phyloP scores from a whole-genome alignment of 2,329 filamentous ascomycete species.

The Claviceps arundinis region DNA sequence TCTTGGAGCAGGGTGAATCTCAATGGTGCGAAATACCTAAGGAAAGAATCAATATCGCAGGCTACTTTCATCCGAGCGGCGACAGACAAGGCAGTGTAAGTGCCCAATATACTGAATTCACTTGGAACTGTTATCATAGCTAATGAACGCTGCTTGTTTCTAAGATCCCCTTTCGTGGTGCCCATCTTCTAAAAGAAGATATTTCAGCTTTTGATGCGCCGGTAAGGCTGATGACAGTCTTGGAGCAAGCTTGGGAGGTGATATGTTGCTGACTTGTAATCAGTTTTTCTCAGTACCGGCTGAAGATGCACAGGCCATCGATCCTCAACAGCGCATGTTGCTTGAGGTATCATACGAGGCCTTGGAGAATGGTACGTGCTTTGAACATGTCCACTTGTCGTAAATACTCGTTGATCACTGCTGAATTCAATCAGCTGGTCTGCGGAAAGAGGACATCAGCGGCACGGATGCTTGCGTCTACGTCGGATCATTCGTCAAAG shows the following conservation, averaged over 20 bases:
- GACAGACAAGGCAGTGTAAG: conserved; percentile 35
- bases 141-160: conserved; percentile 3
- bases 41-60: conserved; percentile 35
- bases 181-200: conserved; percentile 36
- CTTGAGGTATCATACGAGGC: conserved; percentile 38
- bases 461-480: conserved; percentile 34
- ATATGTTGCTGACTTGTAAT: not conserved
- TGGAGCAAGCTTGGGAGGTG: not conserved
- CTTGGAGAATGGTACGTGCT: conserved; percentile 30
- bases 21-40: conserved; percentile 36
- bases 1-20: conserved; percentile 28
- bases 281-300: conserved; percentile 39
- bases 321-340: conserved; percentile 38
- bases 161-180: conserved; percentile 34
- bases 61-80: conserved; percentile 40
- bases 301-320: conserved; percentile 37
- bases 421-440: conserved; percentile 22
- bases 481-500: conserved; percentile 38
- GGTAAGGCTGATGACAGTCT: conserved; percentile 19
- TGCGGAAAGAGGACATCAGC: conserved; percentile 28
- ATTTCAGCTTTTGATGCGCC: conserved; percentile 35
- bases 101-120: not conserved
- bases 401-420: not conserved
- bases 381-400: not conserved
- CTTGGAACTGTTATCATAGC: not conserved